A percentile compares a stretch with the other conserved stretches of the same genome.
Conservation (phyloP, 2,329 filamentous ascomycete genomes). For the Fusarium guadeloupense region DNA sequence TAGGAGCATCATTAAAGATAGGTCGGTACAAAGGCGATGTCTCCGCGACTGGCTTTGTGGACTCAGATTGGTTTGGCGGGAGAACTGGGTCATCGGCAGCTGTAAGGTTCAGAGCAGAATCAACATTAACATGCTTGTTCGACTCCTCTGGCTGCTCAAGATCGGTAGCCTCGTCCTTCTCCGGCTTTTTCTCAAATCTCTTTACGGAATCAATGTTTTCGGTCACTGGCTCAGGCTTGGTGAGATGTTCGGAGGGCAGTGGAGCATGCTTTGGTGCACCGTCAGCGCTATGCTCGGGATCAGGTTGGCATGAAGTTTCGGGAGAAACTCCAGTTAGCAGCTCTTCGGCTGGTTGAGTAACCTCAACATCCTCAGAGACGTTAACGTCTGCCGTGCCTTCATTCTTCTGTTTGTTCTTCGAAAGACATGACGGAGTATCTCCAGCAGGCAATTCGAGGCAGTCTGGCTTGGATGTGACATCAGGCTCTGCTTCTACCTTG, state of each 20-base stretch:
- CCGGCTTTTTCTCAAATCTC: slow-evolving; percentile 18
- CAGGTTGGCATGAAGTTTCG: background rate
- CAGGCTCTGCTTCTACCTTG: background rate
- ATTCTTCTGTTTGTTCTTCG: slow-evolving; percentile 37
- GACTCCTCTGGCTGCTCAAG: background rate
- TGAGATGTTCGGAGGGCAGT: background rate
- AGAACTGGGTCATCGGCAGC: background rate
- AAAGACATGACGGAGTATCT: slow-evolving; percentile 3
- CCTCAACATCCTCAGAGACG: too few relatives aligned
- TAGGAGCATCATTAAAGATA: background rate
- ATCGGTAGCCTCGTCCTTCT: background rate
- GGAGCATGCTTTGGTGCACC: background rate
- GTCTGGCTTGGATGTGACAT: slow-evolving; percentile 1
- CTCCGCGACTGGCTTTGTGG: background rate
- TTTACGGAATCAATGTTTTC: background rate
- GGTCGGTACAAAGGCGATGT: background rate
- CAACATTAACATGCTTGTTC: background rate
- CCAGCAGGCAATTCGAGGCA: slow-evolving; percentile 2
- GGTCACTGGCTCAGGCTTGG: background rate
- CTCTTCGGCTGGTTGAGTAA: slow-evolving; percentile 1
- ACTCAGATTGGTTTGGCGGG: background rate
- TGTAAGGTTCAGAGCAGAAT: background rate
- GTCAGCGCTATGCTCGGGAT: background rate
- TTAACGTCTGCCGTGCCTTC: slow-evolving; percentile 13
- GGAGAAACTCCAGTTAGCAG: background rate